Percentiles rank a stretch among this genome's conserved stretches.
Conservation (phyloP, 169 alveolate species). For the Cryptosporidium sp. region DNA sequence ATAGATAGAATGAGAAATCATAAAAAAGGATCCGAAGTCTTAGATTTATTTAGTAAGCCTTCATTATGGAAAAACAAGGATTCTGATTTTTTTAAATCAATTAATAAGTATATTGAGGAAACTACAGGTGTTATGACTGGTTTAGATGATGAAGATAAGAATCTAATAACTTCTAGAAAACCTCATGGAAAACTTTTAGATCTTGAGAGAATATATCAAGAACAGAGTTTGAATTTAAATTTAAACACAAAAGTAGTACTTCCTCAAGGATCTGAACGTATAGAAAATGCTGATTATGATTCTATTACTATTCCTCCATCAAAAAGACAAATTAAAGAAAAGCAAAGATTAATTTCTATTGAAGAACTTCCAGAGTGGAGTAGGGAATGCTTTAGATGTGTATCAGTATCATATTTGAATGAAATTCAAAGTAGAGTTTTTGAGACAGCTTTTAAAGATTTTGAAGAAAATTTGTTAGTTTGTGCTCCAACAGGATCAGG, state of each 20-base stretch:
- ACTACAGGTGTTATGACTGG: background rate
- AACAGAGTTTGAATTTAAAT: constrained; percentile 90
- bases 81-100: constrained; percentile 56
- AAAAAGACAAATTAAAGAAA: constrained; percentile 78
- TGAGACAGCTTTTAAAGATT: constrained; percentile 92
- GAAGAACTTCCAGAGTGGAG: constrained; percentile 95
- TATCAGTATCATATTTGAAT: constrained; percentile 87
- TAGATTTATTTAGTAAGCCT: constrained; percentile 52
- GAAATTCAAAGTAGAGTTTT: constrained; percentile 95
- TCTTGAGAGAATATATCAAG: constrained; percentile 86
- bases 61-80: constrained; percentile 14
- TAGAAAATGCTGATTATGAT: constrained; percentile 89
- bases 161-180: constrained; percentile 28
- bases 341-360: constrained; percentile 81
- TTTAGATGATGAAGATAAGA: constrained; percentile 20
- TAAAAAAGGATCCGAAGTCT: constrained; percentile 76
- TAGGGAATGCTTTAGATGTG: constrained; percentile 89
- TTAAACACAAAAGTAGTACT: constrained; percentile 90
- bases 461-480: constrained; percentile 95
- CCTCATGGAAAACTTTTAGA: constrained; percentile 80
- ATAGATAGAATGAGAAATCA: constrained; percentile 81
- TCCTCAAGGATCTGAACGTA: constrained; percentile 93
- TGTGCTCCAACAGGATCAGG: constrained; percentile 99
- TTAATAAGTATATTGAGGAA: constrained; percentile 39
- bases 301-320: constrained; percentile 85